Evolutionary conservation across 1,139 yeast species (phyloP).

Genomic region (Geotrichum europaeum): DNA sequence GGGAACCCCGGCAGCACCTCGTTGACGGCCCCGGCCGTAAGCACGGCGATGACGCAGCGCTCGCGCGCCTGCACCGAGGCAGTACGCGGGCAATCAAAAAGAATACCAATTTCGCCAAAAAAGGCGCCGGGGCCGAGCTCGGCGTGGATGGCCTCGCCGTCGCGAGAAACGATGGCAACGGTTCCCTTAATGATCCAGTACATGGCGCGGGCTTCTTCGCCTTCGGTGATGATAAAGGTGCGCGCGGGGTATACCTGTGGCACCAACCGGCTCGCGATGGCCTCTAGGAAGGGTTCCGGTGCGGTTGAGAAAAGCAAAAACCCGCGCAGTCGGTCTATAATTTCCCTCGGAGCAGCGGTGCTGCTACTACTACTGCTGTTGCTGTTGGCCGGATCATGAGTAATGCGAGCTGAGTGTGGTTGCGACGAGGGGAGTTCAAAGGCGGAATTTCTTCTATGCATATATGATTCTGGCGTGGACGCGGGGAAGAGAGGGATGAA

Average conservation of each 20-base stretch:
- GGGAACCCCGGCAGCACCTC: constrained; percentile 59
- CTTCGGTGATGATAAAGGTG: constrained; percentile 60
- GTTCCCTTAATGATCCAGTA: constrained; percentile 73
- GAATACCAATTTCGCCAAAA: constrained; percentile 73
- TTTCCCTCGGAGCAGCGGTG: constrained; percentile 31
- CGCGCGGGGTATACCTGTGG: constrained; percentile 60
- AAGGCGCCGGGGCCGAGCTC: constrained; percentile 63
- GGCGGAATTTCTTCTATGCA: neutral
- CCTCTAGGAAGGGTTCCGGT: constrained; percentile 55
- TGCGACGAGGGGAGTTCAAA: neutral
- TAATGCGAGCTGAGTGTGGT: neutral
- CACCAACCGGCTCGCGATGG: constrained; percentile 52
- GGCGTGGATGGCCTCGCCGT: constrained; percentile 69
- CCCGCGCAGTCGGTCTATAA: constrained; percentile 47
- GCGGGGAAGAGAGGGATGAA: too few species aligned
- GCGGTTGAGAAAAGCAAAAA: constrained; percentile 63
- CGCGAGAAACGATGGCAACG: constrained; percentile 66
- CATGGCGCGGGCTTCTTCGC: constrained; percentile 73
- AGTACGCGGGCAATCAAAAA: constrained; percentile 68
- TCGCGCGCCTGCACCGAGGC: constrained; percentile 74
- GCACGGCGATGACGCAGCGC: constrained; percentile 58
- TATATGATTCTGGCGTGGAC: neutral
- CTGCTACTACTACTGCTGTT: neutral
- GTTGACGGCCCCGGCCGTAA: constrained; percentile 58
- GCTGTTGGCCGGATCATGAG: neutral